Base-by-base conservation (phyloP, 108 stramenopile species). In the Phaeodactylum tricornutum region DNA sequence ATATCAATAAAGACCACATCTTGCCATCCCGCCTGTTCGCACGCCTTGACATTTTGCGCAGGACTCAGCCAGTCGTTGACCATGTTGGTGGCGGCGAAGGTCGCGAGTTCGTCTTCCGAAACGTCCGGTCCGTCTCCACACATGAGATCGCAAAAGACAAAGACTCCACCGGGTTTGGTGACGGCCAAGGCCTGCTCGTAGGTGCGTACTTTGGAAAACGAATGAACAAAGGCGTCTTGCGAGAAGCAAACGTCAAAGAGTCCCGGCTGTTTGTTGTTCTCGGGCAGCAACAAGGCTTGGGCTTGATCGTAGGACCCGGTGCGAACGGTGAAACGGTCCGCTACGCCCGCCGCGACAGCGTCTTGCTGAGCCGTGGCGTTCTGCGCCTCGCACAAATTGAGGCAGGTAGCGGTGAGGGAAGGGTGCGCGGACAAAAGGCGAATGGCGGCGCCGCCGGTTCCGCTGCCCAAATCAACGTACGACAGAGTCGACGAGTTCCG, bases 201-300 rank as follows among this genome's bases (percentile, higher is more conserved):
- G 0, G 66, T 55, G 20, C 46, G 34, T 2, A 43, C 34, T 53
- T 78, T 78, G 41, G 29, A 34, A 9, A 50, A 52, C 11, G 77
- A 59, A 45, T 78, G 77, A 36, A 78, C 67, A 41, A 74, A 73
- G 5, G 77, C 77, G 44, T 78, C 77, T 48, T 78, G 77, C 21
- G 64, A 62, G 44, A 78, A 67, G 31, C 55, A 47, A 26, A 66
- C 36, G 47, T 78, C 77, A 49, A 74, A 78, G n/a, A n/a, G n/a
- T n/a, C n/a, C n/a, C n/a, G n/a, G n/a, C 1, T 28, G 47, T 33
- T 70, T 67, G 40, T 48, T 39, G 37, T 62, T 22, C 21, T 19
- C 16, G n/a, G 34, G 34, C 17, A 45, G 21, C 5, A 20, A 20
- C 38, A 7, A 16, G n/a, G n/a, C n/a, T n/a, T n/a, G n/a, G 19